These are phyloP conservation scores for Colletotrichum trifolii DNA, from an alignment of 2,329 filamentous ascomycete genomes.

Conservation along the genomic window DNA sequence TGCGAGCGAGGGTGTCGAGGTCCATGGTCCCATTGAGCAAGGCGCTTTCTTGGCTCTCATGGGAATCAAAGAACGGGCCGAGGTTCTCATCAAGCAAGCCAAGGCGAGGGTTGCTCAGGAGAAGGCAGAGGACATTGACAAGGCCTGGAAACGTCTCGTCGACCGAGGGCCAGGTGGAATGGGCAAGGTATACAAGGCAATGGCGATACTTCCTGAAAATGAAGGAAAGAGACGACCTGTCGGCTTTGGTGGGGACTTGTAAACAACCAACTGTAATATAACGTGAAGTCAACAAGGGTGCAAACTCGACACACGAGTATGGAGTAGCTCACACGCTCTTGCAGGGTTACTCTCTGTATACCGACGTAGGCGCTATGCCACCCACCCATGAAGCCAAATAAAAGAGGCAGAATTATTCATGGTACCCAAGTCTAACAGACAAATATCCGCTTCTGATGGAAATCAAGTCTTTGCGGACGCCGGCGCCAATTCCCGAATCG, in stretches of 20 bases:
- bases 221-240: conserved; percentile 80
- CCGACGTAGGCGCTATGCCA: too few relatives aligned
- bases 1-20: conserved; percentile 84
- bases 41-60: conserved; percentile 81
- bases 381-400: too few relatives aligned
- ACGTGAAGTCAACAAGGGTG: too few relatives aligned
- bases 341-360: too few relatives aligned
- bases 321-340: too few relatives aligned
- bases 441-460: neutral
- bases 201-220: conserved; percentile 90
- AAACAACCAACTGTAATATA: neutral
- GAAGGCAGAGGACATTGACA: conserved; percentile 71
- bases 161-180: conserved; percentile 86
- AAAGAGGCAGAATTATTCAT: neutral
- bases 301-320: too few relatives aligned
- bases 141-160: conserved; percentile 84
- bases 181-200: conserved; percentile 93
- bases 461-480: too few relatives aligned
- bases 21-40: conserved; percentile 92
- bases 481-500: neutral
- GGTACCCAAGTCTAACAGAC: conserved; percentile 19
- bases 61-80: conserved; percentile 84
- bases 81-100: conserved; percentile 67
- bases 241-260: conserved; percentile 85
- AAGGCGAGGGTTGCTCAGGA: conserved; percentile 61